These are phyloP conservation scores for Scedosporium boydii DNA, from an alignment of 2,329 filamentous ascomycete species.

Conservation along the genomic window DNA sequence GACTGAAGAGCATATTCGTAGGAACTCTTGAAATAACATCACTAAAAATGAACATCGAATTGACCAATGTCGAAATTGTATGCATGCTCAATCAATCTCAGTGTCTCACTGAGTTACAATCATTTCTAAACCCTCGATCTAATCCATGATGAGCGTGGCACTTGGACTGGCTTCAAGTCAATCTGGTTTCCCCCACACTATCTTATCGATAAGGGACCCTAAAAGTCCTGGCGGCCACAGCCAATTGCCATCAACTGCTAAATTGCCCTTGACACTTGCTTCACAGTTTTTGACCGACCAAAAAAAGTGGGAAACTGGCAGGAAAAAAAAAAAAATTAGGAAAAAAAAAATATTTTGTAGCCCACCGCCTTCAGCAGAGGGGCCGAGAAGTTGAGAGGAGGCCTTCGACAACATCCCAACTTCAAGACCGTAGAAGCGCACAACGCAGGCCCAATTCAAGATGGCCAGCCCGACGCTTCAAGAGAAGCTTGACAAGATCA, in stretches of 20 bases:
- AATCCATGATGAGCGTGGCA: neutral
- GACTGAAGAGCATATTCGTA: neutral
- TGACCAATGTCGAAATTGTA: too few relatives aligned
- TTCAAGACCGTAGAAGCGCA: neutral
- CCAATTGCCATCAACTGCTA: neutral
- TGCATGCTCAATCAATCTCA: too few relatives aligned
- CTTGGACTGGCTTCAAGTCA: neutral
- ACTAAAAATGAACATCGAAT: too few relatives aligned
- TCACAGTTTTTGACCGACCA: neutral
- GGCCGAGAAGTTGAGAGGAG: neutral
- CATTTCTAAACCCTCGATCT: neutral
- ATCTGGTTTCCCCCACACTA: neutral
- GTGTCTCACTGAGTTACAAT: too few relatives aligned
- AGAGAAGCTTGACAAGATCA: slow-evolving; percentile 95
- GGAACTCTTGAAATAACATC: neutral
- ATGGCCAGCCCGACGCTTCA: slow-evolving; percentile 52
- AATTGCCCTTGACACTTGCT: neutral
- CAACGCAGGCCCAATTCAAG: slow-evolving; percentile 10
- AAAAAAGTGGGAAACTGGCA: neutral
- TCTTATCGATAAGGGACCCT: neutral
- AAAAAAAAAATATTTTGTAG: neutral
- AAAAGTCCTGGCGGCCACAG: neutral
- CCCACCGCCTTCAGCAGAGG: neutral
- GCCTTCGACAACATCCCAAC: neutral
- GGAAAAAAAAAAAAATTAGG: neutral